A percentile compares a stretch with the other conserved stretches of the same genome.
These are phyloP conservation scores for Periglandula ipomoeae DNA, from an alignment of 2,329 filamentous ascomycete species.

Conservation along the genomic window DNA sequence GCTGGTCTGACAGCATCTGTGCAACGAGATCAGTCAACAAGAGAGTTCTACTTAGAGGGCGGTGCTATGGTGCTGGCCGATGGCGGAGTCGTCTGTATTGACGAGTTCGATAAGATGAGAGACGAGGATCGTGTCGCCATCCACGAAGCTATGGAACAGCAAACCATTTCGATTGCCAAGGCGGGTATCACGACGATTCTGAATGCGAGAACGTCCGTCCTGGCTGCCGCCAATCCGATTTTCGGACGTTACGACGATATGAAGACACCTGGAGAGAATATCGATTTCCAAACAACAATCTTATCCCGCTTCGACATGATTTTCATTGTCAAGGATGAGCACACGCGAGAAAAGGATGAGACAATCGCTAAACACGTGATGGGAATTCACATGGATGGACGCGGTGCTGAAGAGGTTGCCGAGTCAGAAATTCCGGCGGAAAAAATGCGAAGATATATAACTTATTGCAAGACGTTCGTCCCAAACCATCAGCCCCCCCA, in stretches of 20 bases:
- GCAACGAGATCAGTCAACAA: conserved; percentile 80
- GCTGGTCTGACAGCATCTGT: conserved; percentile 96
- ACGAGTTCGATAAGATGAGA: conserved; percentile 99
- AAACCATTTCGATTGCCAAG: conserved; percentile 98
- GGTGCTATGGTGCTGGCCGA: conserved; percentile 98
- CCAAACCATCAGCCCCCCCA: conserved; percentile 50
- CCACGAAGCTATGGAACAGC: conserved; percentile 99
- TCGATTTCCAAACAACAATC: conserved; percentile 98
- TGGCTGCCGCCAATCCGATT: conserved; percentile 93
- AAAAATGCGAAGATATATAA: conserved; percentile 95
- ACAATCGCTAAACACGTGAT: conserved; percentile 95
- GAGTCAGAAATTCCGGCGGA: conserved; percentile 89
- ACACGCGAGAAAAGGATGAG: conserved; percentile 83
- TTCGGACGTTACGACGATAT: conserved; percentile 98
- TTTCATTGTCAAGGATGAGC: conserved; percentile 95
- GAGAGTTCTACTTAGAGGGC: conserved; percentile 96
- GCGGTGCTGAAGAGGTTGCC: conserved; percentile 69
- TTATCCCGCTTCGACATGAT: conserved; percentile 99
- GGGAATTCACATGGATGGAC: conserved; percentile 89
- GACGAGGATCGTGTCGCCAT: conserved; percentile 97
- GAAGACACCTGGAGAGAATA: conserved; percentile 96
- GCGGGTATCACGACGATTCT: conserved; percentile 97
- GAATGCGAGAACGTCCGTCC: conserved; percentile 87
- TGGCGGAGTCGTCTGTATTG: conserved; percentile 94
- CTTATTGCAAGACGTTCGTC: conserved; percentile 86